These are phyloP conservation scores for Limonium bicolor DNA, from an alignment of 148 eudicot species.

Conservation along the genomic window DNA sequence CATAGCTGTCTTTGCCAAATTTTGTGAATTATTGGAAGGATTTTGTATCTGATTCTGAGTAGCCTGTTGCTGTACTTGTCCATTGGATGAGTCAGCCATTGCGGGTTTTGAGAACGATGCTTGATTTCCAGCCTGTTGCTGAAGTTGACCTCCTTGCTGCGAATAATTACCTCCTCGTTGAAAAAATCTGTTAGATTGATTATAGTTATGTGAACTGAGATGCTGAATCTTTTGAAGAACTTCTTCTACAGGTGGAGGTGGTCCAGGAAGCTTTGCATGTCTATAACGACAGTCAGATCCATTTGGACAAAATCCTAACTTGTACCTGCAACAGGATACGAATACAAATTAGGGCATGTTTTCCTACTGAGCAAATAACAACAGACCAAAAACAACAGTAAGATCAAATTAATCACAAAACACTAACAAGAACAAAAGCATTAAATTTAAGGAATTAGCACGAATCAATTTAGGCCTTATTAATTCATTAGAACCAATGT, in stretches of 20 bases:
- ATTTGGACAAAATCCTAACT: constrained; percentile 94
- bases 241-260: constrained; percentile 95
- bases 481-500: too few relatives aligned
- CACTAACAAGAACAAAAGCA: too few relatives aligned
- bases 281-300: constrained; percentile 96
- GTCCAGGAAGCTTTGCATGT: constrained; percentile 89
- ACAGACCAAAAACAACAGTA: too few relatives aligned
- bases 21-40: constrained; percentile 35
- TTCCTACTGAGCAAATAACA: too few relatives aligned
- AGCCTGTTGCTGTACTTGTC: constrained; percentile 29
- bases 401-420: too few relatives aligned
- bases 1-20: constrained; percentile 45
- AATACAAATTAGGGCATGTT: background rate
- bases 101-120: constrained; percentile 26
- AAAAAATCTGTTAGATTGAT: constrained; percentile 44
- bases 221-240: constrained; percentile 89
- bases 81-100: constrained; percentile 31
- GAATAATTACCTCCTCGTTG: constrained; percentile 54
- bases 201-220: constrained; percentile 52
- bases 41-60: constrained; percentile 42
- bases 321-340: constrained; percentile 55
- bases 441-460: too few relatives aligned
- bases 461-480: too few relatives aligned
- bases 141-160: constrained; percentile 51
- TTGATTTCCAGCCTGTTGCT: constrained; percentile 45